phyloP scores from a whole-genome alignment of 2,329 filamentous ascomycete species.

The Fusarium sulawesiense region DNA sequence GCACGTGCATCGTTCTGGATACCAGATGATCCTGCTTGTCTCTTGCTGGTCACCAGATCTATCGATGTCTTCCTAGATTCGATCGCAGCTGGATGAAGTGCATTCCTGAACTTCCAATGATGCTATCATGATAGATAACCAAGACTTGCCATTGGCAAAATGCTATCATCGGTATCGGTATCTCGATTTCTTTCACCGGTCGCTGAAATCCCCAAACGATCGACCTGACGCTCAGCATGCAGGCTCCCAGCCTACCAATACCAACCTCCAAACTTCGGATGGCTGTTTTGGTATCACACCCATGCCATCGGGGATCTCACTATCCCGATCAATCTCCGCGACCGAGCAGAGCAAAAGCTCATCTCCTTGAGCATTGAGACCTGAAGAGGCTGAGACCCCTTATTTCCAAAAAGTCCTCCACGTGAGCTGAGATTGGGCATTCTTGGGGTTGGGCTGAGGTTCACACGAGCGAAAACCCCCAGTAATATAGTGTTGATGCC shows the following conservation, averaged over 20 bases:
- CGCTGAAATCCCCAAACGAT: slow-evolving; percentile 9
- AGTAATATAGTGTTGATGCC: slow-evolving; percentile 11
- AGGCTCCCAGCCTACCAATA: background rate
- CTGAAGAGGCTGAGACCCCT: background rate
- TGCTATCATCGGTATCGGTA: background rate
- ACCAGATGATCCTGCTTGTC: background rate
- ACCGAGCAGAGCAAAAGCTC: background rate
- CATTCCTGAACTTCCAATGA: background rate
- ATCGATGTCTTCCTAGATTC: background rate
- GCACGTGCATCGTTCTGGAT: slow-evolving; percentile 9
- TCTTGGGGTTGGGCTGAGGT: slow-evolving; percentile 7
- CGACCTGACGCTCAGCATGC: background rate
- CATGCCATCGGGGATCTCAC: slow-evolving; percentile 9
- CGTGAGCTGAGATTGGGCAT: slow-evolving; percentile 21
- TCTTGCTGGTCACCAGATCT: background rate
- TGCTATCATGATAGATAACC: background rate
- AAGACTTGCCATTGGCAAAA: background rate
- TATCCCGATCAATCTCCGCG: slow-evolving; percentile 16
- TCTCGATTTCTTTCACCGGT: slow-evolving; percentile 12
- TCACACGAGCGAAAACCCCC: background rate
- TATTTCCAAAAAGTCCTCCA: background rate
- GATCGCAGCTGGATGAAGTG: background rate
- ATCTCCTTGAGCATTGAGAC: background rate
- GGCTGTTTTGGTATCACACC: slow-evolving; percentile 19
- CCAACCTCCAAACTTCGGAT: slow-evolving; percentile 6